Percentiles rank a stretch among this genome's conserved stretches.
These are phyloP conservation scores for Oryza longistaminata DNA, from an alignment of 176 grass and related monocot genomes.

Conservation along the genomic window DNA sequence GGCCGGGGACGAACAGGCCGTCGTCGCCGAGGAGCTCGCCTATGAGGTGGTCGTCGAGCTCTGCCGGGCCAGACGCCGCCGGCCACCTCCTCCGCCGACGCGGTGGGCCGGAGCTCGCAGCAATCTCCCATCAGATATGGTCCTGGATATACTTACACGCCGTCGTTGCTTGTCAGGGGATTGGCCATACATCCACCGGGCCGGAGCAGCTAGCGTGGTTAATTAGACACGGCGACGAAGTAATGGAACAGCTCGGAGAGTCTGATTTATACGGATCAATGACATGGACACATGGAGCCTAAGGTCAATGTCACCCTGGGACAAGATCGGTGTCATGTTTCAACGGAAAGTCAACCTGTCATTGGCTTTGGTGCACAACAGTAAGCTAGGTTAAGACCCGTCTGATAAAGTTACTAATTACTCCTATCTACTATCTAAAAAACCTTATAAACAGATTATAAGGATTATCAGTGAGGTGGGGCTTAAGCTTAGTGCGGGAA, in stretches of 20 bases:
- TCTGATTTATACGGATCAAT: neutral
- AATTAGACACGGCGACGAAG: neutral
- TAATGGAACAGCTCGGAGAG: neutral
- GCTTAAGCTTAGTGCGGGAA: too few species aligned
- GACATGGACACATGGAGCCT: neutral
- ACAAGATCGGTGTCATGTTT: neutral
- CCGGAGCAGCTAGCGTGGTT: neutral
- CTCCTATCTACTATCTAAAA: too few species aligned
- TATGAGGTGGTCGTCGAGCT: conserved; percentile 62
- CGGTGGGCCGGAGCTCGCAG: neutral
- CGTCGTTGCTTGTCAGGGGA: neutral
- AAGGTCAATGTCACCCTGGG: neutral
- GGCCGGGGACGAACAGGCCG: neutral
- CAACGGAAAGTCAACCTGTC: neutral
- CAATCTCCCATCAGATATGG: conserved; percentile 26
- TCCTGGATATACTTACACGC: neutral
- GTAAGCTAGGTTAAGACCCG: too few species aligned
- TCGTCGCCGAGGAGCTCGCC: conserved; percentile 58
- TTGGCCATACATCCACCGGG: neutral
- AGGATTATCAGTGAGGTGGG: too few species aligned
- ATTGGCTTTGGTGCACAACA: neutral
- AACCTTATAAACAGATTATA: too few species aligned
- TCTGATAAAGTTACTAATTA: too few species aligned
- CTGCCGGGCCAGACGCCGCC: conserved; percentile 36
- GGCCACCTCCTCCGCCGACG: neutral